Base-by-base conservation (phyloP, 805 yeast genomes). In the Komagataella mondaviorum region DNA sequence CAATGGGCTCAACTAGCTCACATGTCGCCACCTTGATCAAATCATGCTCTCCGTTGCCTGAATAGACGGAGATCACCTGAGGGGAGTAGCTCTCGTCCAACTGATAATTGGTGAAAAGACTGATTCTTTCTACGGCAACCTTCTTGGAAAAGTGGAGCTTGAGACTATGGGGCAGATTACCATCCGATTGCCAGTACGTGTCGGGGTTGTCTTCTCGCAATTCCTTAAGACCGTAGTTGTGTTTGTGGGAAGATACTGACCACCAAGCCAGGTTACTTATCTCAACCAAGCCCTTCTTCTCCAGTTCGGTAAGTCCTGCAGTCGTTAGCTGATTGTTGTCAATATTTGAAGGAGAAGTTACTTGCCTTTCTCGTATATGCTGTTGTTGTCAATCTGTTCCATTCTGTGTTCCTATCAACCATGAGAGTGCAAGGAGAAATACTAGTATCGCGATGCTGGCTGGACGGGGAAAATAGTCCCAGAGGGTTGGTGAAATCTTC, bases 81-180 rank as follows among this genome's bases (percentile, higher is more conserved):
- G 99, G 99, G 0, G 99, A 89, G 61, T 95, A 93, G 18, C 96
- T 85, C 63, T 93, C 98, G 64, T 93, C 99, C 4, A 78, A 67
- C 3, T 70, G 63, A 57, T 75, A 80, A 58, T 90, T 87, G 18
- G 85, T 76, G 65, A 80, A 93, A 4, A 93, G 60, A 0, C 88
- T 80, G 1, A 93, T 66, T 50, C 86, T 65, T 49, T 82, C 79
- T 2, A 93, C 67, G 18, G 80, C 71, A 3, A 89, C 95, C 49
- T 79, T 73, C 59, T 85, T 89, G 30, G 89, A 73, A 64, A 93
- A 93, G 59, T 81, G 89, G 1, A 88, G 76, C 48, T 85, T 85
- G 5, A 93, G 70, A 23, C 69, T 71, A 66, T 93, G 99, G 0
- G 98, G 99, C 58, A 84, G 88, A 10, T 76, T 73, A 0, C 97